Evolutionary conservation across 2,329 filamentous ascomycete species (phyloP), one percentile per base, ranked within the genome.

Genomic region (Penicillium sp.): DNA sequence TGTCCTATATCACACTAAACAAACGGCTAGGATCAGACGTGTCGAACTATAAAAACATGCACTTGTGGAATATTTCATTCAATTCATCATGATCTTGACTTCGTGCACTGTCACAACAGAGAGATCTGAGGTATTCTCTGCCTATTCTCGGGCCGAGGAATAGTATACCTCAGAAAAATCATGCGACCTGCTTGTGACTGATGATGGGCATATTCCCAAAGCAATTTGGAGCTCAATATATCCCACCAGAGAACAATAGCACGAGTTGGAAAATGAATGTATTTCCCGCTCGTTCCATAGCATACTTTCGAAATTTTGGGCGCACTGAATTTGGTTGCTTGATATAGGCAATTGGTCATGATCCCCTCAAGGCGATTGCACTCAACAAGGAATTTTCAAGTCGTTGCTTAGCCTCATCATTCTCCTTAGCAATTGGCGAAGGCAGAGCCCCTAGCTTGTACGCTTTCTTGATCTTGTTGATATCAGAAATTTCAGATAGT

Each of bases 371-470:
- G 1, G 91, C 90, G 83, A 97, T 95, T 16, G 84, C 82, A 1
- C 89, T 87, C 51, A 96, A 66, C 5, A 93, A 78, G 40, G 89
- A 78, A 50, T 83, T 79, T 69, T 95, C 90, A 41, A 89, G 77
- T 65, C 59, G 61, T 38, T 61, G 67, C 35, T 61, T 66, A 16
- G 57, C 59, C 30, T 67, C 60, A 25, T 66, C 63, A 26, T 66
- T 46, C 12, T 26, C 55, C 53, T 65, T 69, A 5, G 58, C 19
- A 9, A 30, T 42, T 35, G 59, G 74, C 62, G 79, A 81, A 44
- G 77, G 74, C n/a, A 84, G 69, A 8, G 81, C 79, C 59, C 88
- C 88, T 30, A 97, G 75, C 72, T 96, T 96, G 75, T 97, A 97
- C 60, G 90, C 86, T 75, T 96, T 97, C 68, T 84, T 85, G 31